Conservation (phyloP, 371 early-diverging fungal genomes). For the Mortierella sp. region DNA sequence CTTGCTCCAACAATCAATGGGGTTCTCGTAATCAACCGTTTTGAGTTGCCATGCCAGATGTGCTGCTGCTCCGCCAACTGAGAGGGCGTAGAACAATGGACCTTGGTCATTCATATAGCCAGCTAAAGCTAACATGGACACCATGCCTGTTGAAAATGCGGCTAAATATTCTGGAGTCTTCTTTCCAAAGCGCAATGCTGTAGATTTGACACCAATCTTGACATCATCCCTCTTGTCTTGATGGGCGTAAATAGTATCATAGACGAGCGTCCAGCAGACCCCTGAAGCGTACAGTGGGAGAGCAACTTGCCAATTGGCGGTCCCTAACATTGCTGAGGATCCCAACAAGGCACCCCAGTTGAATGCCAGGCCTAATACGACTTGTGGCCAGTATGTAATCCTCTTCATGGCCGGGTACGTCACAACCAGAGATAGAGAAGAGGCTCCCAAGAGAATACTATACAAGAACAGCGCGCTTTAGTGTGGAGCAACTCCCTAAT, state of each 20-base stretch:
- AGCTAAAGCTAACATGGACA: conserved; percentile 75
- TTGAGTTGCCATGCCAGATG: conserved; percentile 89
- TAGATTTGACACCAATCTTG: conserved; percentile 91
- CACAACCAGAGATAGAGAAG: conserved; percentile 83
- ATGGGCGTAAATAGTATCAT: conserved; percentile 97
- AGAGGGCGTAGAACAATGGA: conserved; percentile 75
- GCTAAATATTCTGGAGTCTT: conserved; percentile 79
- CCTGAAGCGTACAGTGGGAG: conserved; percentile 91
- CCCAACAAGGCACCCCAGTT: conserved; percentile 97
- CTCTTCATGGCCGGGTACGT: conserved; percentile 97
- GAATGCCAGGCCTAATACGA: conserved; percentile 89
- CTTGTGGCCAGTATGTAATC: conserved; percentile 95
- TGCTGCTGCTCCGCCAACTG: conserved; percentile 79
- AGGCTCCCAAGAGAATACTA: conserved; percentile 86
- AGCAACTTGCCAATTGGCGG: conserved; percentile 73
- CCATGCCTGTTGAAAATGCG: conserved; percentile 78
- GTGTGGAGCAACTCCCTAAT: too few relatives aligned
- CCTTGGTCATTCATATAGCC: conserved; percentile 89
- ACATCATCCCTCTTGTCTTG: conserved; percentile 94
- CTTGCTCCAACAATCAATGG: conserved; percentile 76
- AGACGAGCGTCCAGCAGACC: conserved; percentile 94
- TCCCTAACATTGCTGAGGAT: conserved; percentile 92
- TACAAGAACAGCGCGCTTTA: too few relatives aligned
- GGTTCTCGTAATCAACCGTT: conserved; percentile 77
- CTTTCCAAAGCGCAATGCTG: conserved; percentile 89